Conservation (phyloP, 306 rosid genomes). For the Cicer judaicum region DNA sequence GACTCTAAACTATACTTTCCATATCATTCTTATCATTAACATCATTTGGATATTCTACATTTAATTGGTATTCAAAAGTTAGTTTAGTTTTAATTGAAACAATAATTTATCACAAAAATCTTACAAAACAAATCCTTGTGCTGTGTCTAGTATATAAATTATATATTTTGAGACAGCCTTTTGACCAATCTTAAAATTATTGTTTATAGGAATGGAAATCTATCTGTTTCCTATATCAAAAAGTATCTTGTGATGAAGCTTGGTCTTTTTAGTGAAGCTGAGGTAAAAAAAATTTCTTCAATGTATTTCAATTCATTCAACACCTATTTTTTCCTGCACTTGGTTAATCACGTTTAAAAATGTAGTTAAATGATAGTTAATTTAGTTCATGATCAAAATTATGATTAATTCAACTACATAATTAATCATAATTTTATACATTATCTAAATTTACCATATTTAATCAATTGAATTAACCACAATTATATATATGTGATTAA, state of each 20-base stretch:
- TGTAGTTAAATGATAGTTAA: too few species aligned
- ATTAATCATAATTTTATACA: too few species aligned
- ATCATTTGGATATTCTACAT: not conserved
- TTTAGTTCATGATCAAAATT: too few species aligned
- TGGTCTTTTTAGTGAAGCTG: conserved; percentile 59
- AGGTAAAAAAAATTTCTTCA: too few species aligned
- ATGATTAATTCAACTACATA: too few species aligned
- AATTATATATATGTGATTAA: too few species aligned
- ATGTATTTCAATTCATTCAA: not conserved
- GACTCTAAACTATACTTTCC: conserved; percentile 1
- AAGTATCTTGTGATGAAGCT: conserved; percentile 61
- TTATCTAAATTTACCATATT: too few species aligned
- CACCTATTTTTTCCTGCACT: too few species aligned
- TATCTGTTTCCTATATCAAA: conserved; percentile 56
- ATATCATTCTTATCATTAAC: too few species aligned
- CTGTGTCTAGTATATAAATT: not conserved
- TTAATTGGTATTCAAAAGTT: not conserved
- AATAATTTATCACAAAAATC: not conserved
- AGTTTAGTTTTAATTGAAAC: not conserved
- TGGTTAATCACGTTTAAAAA: too few species aligned
- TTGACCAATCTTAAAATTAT: conserved; percentile 31
- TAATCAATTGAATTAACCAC: too few species aligned
- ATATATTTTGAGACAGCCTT: not conserved
- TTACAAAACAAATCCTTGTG: conserved; percentile 4
- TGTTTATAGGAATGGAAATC: conserved; percentile 54